These are phyloP conservation scores for Leishmania lainsoni DNA, from an alignment of 208 protist genomes.

Conservation along the genomic window DNA sequence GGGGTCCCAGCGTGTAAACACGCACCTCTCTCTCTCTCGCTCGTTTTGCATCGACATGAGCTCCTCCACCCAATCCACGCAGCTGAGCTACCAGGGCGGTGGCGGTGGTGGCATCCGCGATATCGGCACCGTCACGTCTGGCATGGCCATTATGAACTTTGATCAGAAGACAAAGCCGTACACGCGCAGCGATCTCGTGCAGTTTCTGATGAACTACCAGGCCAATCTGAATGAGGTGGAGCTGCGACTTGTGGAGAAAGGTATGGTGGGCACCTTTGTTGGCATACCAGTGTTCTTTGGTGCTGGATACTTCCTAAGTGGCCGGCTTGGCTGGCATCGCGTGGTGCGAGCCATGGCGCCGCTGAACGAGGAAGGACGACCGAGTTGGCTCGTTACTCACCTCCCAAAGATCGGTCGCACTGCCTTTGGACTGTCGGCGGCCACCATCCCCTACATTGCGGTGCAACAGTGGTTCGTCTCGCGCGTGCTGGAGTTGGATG, in stretches of 20 bases:
- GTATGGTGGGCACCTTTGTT: conserved; percentile 63
- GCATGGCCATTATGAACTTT: conserved; percentile 88
- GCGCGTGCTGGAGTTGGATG: conserved; percentile 67
- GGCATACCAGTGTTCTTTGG: conserved; percentile 66
- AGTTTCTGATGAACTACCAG: conserved; percentile 77
- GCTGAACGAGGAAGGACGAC: conserved; percentile 12
- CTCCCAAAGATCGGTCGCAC: conserved; percentile 60
- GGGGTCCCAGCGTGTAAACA: not conserved
- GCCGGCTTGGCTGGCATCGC: conserved; percentile 69
- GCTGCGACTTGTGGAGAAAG: conserved; percentile 69
- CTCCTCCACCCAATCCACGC: conserved; percentile 14
- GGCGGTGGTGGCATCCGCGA: conserved; percentile 80
- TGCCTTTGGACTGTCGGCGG: conserved; percentile 53
- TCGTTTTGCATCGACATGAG: conserved; percentile 16
- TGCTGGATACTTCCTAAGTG: conserved; percentile 54
- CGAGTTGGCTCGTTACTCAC: conserved; percentile 30
- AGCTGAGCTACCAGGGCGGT: conserved; percentile 18
- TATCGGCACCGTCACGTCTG: conserved; percentile 82
- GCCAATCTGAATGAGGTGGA: conserved; percentile 70
- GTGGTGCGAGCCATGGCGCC: conserved; percentile 58
- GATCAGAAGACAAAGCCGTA: conserved; percentile 85
- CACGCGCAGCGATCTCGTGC: conserved; percentile 72
- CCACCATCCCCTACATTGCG: conserved; percentile 72
- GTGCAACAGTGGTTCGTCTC: conserved; percentile 85
- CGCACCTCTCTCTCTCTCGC: conserved; percentile 14